Evolutionary conservation across 208 protist species (phyloP), one percentile per base, ranked within the genome.

Genomic region (Phytomonas francai): DNA sequence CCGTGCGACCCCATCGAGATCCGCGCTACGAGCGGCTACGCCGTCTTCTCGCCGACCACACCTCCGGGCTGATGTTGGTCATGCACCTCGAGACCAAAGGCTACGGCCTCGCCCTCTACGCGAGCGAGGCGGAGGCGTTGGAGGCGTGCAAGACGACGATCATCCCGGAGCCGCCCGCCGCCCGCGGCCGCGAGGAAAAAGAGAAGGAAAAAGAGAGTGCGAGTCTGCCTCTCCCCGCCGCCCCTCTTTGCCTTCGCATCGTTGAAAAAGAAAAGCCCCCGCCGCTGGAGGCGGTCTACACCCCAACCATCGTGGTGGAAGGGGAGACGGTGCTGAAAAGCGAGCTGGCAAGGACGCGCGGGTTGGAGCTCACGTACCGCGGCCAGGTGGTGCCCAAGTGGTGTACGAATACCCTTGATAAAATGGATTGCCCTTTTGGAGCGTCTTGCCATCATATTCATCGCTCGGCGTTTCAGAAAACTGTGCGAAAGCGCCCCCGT

Each of bases 1-100:
- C 19, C 33, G 54, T 27, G 56, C 28, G 33, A 27, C 70, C 74
- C 2, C 81, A 78, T 63, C 83, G 89, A 27, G 87, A 96, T 65
- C 86, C 86, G 9, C 84, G 85, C n/a, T 96, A 91, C 61, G 86
- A 96, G 71, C 77, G 79, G 3, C 79, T 96, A 62, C 88, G 88
- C 5, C 78, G 78, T 0, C 65, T 92, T n/a, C 77, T 96, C 5
- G 75, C 79, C 2, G 74, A 90, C 30, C 80, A 94, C 76, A 91
- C 81, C 49, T 80, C 87, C 29, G 88, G 88, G 6, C 74, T 96
- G 42, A 96, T 96, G 91, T 77, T 87, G 5, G 86, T 89, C 2
- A 91, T 93, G 85, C 88, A 94, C 63, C 87, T 94, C 11, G 85
- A 92, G 65, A 85, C 77, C 12, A 69, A 76, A 30, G 83, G 83